A percentile compares a stretch with the other conserved stretches of the same genome.
phyloP scores from a whole-genome alignment of 129 eudicot species.

The Centrapalus pauciflorus region DNA sequence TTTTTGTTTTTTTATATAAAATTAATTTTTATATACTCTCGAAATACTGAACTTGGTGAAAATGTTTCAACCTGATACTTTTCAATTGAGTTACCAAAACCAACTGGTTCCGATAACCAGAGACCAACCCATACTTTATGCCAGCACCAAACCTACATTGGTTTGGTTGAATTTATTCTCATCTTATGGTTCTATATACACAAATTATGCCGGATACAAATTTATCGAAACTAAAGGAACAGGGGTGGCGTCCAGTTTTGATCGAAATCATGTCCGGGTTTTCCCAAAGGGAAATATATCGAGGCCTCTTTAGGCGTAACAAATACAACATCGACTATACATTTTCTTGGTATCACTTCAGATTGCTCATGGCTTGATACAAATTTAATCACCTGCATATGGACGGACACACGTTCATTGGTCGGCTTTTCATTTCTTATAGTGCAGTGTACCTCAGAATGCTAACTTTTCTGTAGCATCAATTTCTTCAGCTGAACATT shows the following conservation, averaged over 20 bases:
- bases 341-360: neutral
- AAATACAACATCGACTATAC: conserved; percentile 28
- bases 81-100: no score
- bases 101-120: no score
- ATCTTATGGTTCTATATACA: neutral
- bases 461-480: conserved; percentile 26
- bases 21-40: no score
- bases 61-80: no score
- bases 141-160: neutral
- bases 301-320: neutral
- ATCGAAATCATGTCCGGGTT: neutral
- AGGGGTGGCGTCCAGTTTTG: no score
- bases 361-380: conserved; percentile 10
- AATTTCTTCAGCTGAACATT: conserved; percentile 55
- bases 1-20: no score
- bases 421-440: neutral
- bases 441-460: neutral
- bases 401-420: neutral
- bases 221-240: neutral
- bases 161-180: neutral
- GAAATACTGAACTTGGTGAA: no score
- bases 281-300: neutral
- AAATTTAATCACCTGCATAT: conserved; percentile 7
- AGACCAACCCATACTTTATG: no score
- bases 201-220: neutral